Evolutionary conservation across 2,329 filamentous ascomycete species (phyloP).

Genomic region (Colletotrichum lentis): DNA sequence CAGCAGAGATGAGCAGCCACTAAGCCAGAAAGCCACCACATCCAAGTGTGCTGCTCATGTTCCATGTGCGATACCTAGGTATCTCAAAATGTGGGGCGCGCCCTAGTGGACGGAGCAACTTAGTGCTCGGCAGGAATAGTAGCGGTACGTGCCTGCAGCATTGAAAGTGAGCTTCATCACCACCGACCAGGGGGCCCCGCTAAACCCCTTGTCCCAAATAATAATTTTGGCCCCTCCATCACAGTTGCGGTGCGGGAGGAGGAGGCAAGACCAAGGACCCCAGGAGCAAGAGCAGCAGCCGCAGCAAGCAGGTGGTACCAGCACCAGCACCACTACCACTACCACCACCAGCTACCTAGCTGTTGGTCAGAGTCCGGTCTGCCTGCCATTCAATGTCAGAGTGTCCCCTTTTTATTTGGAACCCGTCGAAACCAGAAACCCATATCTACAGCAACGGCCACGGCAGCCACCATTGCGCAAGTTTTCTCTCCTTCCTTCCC

Average conservation of each 20-base stretch:
- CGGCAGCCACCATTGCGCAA: constrained; percentile 4
- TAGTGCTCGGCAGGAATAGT: neutral
- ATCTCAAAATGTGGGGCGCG: constrained; percentile 7
- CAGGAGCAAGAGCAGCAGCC: constrained; percentile 1
- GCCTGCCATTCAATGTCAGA: neutral
- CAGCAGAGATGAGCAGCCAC: neutral
- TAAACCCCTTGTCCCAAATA: constrained; percentile 40
- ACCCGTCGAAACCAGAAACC: constrained; percentile 25
- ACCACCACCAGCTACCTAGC: neutral
- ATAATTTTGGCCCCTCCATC: constrained; percentile 54
- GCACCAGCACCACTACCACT: neutral
- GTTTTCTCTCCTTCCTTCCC: constrained; percentile 6
- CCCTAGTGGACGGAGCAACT: constrained; percentile 8
- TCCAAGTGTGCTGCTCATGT: neutral
- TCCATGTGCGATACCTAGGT: constrained; percentile 8
- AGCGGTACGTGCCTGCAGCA: constrained; percentile 11
- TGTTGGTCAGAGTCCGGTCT: neutral
- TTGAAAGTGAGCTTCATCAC: neutral
- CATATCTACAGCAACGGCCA: constrained; percentile 39
- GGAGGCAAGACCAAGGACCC: neutral
- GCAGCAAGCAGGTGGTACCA: constrained; percentile 7
- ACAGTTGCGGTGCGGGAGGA: constrained; percentile 32
- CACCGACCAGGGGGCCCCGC: constrained; percentile 32
- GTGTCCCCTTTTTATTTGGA: constrained; percentile 36
- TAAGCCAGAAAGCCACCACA: neutral